A percentile compares a stretch with the other conserved stretches of the same genome.
Conservation (phyloP, 768 basidiomycete species). For the Xerocomus potaroensis region DNA sequence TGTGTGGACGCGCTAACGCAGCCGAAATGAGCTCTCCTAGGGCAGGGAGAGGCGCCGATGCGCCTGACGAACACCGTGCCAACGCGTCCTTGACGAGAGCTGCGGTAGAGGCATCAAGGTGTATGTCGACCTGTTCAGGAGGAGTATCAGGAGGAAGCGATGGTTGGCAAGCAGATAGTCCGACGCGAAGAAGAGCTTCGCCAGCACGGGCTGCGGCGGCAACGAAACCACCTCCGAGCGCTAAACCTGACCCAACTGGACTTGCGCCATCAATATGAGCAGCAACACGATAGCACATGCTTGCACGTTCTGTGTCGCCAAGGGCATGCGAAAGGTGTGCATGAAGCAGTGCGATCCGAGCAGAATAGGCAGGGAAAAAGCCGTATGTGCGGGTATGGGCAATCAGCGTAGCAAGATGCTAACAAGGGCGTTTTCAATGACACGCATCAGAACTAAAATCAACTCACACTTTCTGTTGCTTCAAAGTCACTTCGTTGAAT, state of each 20-base stretch:
- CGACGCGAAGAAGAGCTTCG: conserved; percentile 47
- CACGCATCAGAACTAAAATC: background rate
- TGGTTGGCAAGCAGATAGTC: conserved; percentile 27
- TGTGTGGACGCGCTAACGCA: conserved; percentile 20
- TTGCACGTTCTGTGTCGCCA: conserved; percentile 49
- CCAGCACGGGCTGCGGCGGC: conserved; percentile 48
- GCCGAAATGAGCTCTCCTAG: conserved; percentile 17
- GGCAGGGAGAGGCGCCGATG: conserved; percentile 18
- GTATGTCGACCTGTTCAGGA: conserved; percentile 4
- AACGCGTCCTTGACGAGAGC: conserved; percentile 26
- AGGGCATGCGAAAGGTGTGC: conserved; percentile 73
- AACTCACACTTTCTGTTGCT: conserved; percentile 52
- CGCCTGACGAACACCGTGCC: conserved; percentile 19
- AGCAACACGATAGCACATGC: conserved; percentile 60
- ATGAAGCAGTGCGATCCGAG: conserved; percentile 62
- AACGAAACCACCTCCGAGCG: conserved; percentile 36
- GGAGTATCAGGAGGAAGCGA: background rate
- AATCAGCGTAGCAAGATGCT: conserved; percentile 46
- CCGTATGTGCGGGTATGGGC: conserved; percentile 56
- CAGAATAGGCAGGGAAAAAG: conserved; percentile 54
- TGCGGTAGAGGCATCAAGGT: conserved; percentile 14
- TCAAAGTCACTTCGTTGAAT: conserved; percentile 68
- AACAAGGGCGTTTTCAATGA: background rate
- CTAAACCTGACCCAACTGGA: conserved; percentile 21
- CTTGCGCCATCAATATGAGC: conserved; percentile 40